Conservation (phyloP, 345 rosid genomes). For the Firmiana major region DNA sequence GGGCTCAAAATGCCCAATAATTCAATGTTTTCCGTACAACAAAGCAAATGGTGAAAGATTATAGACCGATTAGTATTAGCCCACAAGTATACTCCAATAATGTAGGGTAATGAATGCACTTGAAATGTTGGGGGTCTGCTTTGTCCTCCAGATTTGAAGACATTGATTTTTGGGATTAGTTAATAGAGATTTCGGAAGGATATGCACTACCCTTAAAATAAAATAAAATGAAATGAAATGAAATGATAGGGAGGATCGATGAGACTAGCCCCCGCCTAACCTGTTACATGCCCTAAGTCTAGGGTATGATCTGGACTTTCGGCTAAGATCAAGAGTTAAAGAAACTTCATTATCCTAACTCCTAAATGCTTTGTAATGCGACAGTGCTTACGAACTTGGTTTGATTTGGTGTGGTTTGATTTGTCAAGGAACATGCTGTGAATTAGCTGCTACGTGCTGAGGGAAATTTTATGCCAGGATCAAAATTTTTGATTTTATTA, state of each 20-base stretch:
- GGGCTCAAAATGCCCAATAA: not conserved
- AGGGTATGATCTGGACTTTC: not conserved
- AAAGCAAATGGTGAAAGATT: not conserved
- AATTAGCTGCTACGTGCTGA: too few species aligned
- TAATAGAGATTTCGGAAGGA: not conserved
- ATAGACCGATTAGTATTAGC: too few species aligned
- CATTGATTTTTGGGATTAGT: constrained; percentile 3
- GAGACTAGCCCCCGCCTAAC: not conserved
- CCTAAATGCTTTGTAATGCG: too few species aligned
- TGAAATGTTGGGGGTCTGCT: not conserved
- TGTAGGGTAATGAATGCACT: not conserved
- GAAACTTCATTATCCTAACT: too few species aligned
- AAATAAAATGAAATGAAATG: too few species aligned
- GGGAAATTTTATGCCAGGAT: too few species aligned
- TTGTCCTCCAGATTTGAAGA: constrained; percentile 3
- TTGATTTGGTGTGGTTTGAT: not conserved
- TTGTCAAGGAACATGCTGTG: not conserved
- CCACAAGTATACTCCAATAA: not conserved
- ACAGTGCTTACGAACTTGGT: too few species aligned
- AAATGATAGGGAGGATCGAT: not conserved
- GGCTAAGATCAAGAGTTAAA: not conserved
- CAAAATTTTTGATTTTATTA: too few species aligned
- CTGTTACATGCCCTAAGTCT: not conserved
- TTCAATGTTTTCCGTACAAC: not conserved
- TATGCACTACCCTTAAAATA: not conserved